A percentile compares a stretch with the other conserved stretches of the same genome.
phyloP scores from a whole-genome alignment of 805 yeast species.

The Zygosaccharomyces bisporus region DNA sequence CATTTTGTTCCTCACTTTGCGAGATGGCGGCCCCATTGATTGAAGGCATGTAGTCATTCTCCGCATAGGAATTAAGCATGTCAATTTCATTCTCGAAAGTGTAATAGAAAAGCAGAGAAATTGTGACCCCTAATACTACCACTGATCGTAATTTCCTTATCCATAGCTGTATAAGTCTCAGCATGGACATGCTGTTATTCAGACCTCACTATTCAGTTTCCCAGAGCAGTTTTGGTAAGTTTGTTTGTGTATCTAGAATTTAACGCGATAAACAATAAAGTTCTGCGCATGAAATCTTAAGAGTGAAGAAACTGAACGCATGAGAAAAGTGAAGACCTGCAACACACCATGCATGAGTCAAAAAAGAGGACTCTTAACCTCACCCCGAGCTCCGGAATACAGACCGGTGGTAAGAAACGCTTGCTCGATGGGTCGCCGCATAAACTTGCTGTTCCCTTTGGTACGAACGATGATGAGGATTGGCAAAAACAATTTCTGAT shows the following conservation, averaged over 20 bases:
- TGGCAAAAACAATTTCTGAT: slow-evolving; percentile 23
- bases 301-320: neutral
- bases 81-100: slow-evolving; percentile 37
- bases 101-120: slow-evolving; percentile 34
- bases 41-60: slow-evolving; percentile 35
- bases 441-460: slow-evolving; percentile 7
- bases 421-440: slow-evolving; percentile 19
- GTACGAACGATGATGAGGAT: slow-evolving; percentile 11
- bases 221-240: neutral
- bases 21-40: slow-evolving; percentile 18
- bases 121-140: slow-evolving; percentile 28
- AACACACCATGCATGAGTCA: slow-evolving; percentile 7
- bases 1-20: neutral
- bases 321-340: neutral
- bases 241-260: slow-evolving; percentile 1
- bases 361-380: slow-evolving; percentile 21
- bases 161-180: slow-evolving; percentile 15
- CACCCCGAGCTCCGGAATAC: slow-evolving; percentile 16
- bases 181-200: slow-evolving; percentile 14
- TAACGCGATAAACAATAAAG: slow-evolving; percentile 1
- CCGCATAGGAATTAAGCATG: slow-evolving; percentile 36
- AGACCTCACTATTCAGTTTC: neutral
- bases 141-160: slow-evolving; percentile 29
- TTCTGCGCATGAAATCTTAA: neutral
- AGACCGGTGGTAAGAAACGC: slow-evolving; percentile 9